Evolutionary conservation across 2,329 filamentous ascomycete species (phyloP).

Genomic region (Xylaria sp.): DNA sequence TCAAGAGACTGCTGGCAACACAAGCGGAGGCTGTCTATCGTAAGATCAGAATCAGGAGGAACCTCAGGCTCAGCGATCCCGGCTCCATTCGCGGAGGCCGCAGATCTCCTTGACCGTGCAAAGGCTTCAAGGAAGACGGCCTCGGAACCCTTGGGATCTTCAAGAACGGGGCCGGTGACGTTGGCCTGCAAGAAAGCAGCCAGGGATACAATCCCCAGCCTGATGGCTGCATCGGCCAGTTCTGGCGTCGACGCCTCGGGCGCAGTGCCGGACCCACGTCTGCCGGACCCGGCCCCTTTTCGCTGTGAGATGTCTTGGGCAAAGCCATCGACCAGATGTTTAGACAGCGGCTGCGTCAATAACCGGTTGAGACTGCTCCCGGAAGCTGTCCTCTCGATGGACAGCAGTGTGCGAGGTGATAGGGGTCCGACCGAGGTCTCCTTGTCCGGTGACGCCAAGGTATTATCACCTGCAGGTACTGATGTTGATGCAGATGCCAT

Average conservation of each 20-base stretch:
- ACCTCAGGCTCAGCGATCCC: background rate
- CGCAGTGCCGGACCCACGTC: background rate
- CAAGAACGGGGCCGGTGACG: conserved; percentile 77
- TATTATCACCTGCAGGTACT: background rate
- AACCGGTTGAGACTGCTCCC: conserved; percentile 22
- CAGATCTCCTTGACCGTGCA: background rate
- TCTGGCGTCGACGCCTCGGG: background rate
- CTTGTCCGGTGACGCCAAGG: background rate
- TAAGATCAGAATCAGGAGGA: conserved; percentile 12
- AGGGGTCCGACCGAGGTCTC: conserved; percentile 5
- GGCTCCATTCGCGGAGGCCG: background rate
- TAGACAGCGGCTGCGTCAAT: conserved; percentile 17
- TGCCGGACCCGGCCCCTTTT: background rate
- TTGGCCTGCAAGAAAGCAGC: conserved; percentile 78
- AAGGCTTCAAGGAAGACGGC: conserved; percentile 53
- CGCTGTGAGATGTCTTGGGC: conserved; percentile 5
- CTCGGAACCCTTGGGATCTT: conserved; percentile 41
- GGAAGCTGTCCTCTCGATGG: conserved; percentile 22
- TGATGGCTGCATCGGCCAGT: conserved; percentile 31
- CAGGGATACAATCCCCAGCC: conserved; percentile 71
- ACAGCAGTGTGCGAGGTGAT: conserved; percentile 24
- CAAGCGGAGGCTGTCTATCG: conserved; percentile 41
- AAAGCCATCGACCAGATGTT: conserved; percentile 28
- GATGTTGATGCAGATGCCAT: conserved; percentile 8
- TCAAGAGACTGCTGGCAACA: conserved; percentile 75